Evolutionary conservation across 495 filamentous ascomycete species (phyloP), one percentile per base, ranked within the genome.

Genomic region (Evernia prunastri): DNA sequence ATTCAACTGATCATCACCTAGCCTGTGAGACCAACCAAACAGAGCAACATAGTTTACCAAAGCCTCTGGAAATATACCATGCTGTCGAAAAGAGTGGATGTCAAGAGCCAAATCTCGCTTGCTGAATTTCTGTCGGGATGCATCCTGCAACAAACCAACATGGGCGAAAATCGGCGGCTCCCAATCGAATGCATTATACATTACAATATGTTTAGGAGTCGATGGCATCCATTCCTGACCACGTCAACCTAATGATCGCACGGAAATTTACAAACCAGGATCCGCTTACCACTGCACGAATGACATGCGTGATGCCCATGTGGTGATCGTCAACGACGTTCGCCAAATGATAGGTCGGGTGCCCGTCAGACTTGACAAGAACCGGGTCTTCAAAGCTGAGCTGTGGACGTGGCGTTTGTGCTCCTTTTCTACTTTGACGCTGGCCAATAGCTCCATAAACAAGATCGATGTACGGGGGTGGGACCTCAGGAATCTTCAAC

Each of bases 241-340:
- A 23, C 23, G 49, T 69, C 58, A 69, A 51, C 29, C n/a, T 15
- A 43, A 53, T 43, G 11, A 10, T 25, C 35, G 31, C 43, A 43
- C 47, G n/a, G 11, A 18, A 58, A 8, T 20, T 35, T 49, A 33
- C n/a, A 8, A 36, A 20, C 58, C 36, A 13, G n/a, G 43, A 18
- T 36, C 12, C n/a, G 27, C 87, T 72, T 74, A 90, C 91, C 11
- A 86, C 83, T 58, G 91, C 94, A 47, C 94, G 84, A 59, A 97
- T 88, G 31, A 98, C 95, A 75, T 97, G 92, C 6, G 91, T 97
- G 70, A 98, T 95, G 59, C 88, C 74, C 94, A 98, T 98, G 58
- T 82, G 76, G 71, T 95, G 90, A 73, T 98, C 94, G 73, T 98
- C 94, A 27, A 98, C 87, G 31, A 98, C 92, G 74, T 97, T 97